Evolutionary conservation across 352 stramenopile species (phyloP).

Genomic region (Elongisporangium prolatum): DNA sequence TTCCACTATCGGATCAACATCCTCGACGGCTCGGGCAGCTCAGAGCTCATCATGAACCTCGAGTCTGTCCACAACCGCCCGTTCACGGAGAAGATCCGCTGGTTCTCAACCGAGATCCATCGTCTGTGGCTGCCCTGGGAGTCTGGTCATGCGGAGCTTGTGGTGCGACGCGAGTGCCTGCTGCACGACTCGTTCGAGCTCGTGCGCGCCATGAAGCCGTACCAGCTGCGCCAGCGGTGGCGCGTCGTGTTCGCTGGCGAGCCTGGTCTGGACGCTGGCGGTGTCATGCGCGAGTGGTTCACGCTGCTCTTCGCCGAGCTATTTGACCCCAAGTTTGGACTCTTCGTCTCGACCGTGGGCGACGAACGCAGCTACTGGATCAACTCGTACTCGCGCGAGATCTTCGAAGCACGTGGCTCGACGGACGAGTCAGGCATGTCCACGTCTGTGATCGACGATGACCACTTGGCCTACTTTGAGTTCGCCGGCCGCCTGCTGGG

Average conservation of each 20-base stretch:
- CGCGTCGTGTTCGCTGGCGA: constrained; percentile 85
- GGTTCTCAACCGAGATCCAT: constrained; percentile 83
- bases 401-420: constrained; percentile 6
- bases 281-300: constrained; percentile 90
- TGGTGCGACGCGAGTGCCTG: constrained; percentile 74
- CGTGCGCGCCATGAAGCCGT: constrained; percentile 71
- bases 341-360: constrained; percentile 70
- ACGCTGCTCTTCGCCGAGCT: constrained; percentile 76
- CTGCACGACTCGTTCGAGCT: constrained; percentile 86
- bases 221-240: constrained; percentile 79
- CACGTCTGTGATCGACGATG: constrained; percentile 14
- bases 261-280: constrained; percentile 80
- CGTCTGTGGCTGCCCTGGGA: constrained; percentile 81
- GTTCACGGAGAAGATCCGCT: constrained; percentile 73
- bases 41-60: constrained; percentile 82
- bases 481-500: constrained; percentile 78
- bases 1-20: constrained; percentile 85
- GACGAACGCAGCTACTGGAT: constrained; percentile 84
- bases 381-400: constrained; percentile 62
- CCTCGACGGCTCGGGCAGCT: constrained; percentile 55
- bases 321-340: constrained; percentile 72
- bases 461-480: constrained; percentile 79
- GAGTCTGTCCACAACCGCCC: constrained; percentile 74
- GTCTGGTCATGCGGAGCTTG: constrained; percentile 69
- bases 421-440: neutral